phyloP scores from a whole-genome alignment of 495 filamentous ascomycete genomes.

The Aspergillus avenaceus region DNA sequence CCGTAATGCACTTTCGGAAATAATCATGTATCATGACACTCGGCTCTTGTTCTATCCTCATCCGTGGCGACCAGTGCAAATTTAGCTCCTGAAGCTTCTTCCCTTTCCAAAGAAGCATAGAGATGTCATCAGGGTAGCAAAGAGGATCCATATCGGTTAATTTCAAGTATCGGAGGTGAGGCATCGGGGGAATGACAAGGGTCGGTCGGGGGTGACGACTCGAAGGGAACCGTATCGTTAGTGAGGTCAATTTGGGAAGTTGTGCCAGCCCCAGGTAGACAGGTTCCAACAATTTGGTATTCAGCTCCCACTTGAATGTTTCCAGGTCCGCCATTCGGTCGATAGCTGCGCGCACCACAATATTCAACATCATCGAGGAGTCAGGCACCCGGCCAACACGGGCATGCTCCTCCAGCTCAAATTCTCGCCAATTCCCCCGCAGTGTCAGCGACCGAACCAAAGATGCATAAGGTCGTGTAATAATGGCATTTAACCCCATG shows the following conservation, averaged over 20 bases:
- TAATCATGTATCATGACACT: slow-evolving; percentile 51
- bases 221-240: slow-evolving; percentile 54
- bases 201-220: slow-evolving; percentile 55
- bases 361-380: slow-evolving; percentile 61
- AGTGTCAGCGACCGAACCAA: slow-evolving; percentile 52
- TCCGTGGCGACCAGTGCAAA: slow-evolving; percentile 59
- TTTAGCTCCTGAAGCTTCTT: slow-evolving; percentile 51
- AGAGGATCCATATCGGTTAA: slow-evolving; percentile 59
- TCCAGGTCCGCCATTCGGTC: slow-evolving; percentile 55
- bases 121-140: slow-evolving; percentile 63
- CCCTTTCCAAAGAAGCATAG: slow-evolving; percentile 48
- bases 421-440: slow-evolving; percentile 55
- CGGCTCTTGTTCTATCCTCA: slow-evolving; percentile 54
- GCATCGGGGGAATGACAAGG: slow-evolving; percentile 54
- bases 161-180: slow-evolving; percentile 48
- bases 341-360: slow-evolving; percentile 52
- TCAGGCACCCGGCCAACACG: slow-evolving; percentile 57
- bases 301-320: slow-evolving; percentile 60
- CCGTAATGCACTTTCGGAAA: slow-evolving; percentile 50
- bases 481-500: slow-evolving; percentile 58
- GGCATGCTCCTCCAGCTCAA: slow-evolving; percentile 52
- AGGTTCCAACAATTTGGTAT: slow-evolving; percentile 58
- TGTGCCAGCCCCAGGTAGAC: slow-evolving; percentile 52
- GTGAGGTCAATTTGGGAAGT: slow-evolving; percentile 44
- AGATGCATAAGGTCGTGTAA: slow-evolving; percentile 48